Evolutionary conservation across 371 early-diverging fungal genomes (phyloP).

Genomic region (Lichtheimia ornata): DNA sequence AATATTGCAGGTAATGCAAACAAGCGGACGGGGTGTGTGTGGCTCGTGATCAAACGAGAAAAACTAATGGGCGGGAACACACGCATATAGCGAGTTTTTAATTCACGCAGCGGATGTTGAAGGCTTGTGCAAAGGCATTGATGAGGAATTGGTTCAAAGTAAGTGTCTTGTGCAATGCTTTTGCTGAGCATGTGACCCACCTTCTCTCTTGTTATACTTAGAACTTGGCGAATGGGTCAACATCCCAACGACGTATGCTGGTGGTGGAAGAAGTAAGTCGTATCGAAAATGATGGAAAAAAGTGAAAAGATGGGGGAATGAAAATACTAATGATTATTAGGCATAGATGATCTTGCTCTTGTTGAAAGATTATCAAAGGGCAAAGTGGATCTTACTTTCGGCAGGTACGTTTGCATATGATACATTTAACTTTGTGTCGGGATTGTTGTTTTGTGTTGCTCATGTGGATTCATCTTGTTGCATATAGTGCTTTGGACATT

Average conservation of each 20-base stretch:
- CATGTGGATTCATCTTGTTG: conserved; percentile 5
- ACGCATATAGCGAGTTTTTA: conserved; percentile 78
- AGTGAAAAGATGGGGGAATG: neutral
- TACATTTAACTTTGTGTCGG: neutral
- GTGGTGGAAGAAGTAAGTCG: conserved; percentile 80
- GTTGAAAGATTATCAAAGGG: conserved; percentile 82
- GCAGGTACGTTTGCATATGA: conserved; percentile 57
- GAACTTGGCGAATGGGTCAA: conserved; percentile 83
- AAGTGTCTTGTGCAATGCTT: conserved; percentile 25
- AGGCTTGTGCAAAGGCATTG: conserved; percentile 93
- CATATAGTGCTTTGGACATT: conserved; percentile 88
- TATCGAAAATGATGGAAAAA: neutral
- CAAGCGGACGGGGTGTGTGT: neutral
- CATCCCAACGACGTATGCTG: conserved; percentile 95
- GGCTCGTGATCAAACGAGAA: neutral
- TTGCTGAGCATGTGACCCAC: neutral
- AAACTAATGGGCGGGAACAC: conserved; percentile 1
- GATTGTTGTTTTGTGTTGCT: neutral
- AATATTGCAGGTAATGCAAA: conserved; percentile 70
- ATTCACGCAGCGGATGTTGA: conserved; percentile 98
- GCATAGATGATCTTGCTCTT: conserved; percentile 75
- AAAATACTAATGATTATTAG: conserved; percentile 21
- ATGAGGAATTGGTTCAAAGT: conserved; percentile 80
- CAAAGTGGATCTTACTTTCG: conserved; percentile 91
- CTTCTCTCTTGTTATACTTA: conserved; percentile 12